Base-by-base conservation (phyloP, 2,329 filamentous ascomycete species). In the Phialophora macrospora region DNA sequence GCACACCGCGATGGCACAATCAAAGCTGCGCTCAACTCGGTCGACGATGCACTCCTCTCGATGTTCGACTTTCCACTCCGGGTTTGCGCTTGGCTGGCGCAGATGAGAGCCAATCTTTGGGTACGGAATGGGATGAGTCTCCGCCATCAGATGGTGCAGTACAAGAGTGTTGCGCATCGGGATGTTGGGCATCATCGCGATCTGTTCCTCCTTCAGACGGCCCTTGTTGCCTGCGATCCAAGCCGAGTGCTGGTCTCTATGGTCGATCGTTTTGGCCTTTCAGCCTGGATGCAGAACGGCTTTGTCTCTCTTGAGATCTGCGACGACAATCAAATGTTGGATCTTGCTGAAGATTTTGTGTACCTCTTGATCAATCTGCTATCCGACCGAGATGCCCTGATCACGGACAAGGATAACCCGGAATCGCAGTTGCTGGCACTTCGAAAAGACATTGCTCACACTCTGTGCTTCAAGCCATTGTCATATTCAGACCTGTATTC, bases 91-190 rank as follows among this genome's bases (percentile, higher is more conserved):
- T 99, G 95, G 95, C 83, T 99, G 34, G 91, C 95, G 5, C 96
- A 99, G 80, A 98, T 99, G 88, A 97, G 96, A 77, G 93, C 94
- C 20, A 92, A 93, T 59, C 96, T 98, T 88, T 99, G 96, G 95
- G 94, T 99, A 69, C 88, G 95, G 63, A 99, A 99, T 75, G 95
- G 95, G 1, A 92, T 99, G 74, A 98, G 94, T 73, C 85, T 99
- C 59, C 88, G 94, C 46, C 95, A 99, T 76, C 95, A 99, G 78
- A 95, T 96, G 76, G 90, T 90, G 60, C 95, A 93, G 20, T 99
- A 99, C 76, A 89, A 93, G 17, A 93, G 92, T 48, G 92, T 97
- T 14, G 87, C 88, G 11, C 92, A 96, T 73, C 85, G 95, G 70
- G 95, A 99, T 77, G 91, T 97, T 22, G 93, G 92, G 1, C 94